Base-by-base conservation (phyloP, 2,329 filamentous ascomycete genomes). In the Parascedosporium putredinis region DNA sequence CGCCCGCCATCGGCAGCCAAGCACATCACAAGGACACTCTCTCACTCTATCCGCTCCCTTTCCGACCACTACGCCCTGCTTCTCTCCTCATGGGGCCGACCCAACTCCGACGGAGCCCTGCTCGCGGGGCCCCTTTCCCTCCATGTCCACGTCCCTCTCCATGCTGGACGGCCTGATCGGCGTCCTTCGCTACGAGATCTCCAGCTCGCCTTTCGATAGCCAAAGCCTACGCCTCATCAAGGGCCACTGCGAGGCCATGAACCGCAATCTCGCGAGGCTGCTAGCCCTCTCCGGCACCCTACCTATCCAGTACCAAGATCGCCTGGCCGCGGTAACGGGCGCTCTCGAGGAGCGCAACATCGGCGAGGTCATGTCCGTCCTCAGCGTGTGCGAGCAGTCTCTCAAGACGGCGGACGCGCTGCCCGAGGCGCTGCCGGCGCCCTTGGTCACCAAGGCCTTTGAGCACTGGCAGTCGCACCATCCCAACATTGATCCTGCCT, bases 1-100 rank as follows among this genome's bases (percentile, higher is more conserved):
- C 62, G 60, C 1, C 71, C 72, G 0, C 71, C 72, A 0, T 74
- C 72, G 0, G 71, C 70, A 0, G 67, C 70, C 0, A 61, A 59
- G 0, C 69, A 74, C 50, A 61, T 72, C 34, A 64, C 66, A 55
- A 70, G 69, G 34, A 66, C 68, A 0, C 64, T 76, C 0, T 70
- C 73, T 0, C 66, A 69, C 36, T 59, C 63, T 0, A 57, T 75
- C 2, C 64, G 67, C 8, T 63, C 64, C 0, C 52, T 75, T 1
- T 68, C 68, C 0, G 69, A 74, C 51, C 72, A 74, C 53, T 75
- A 76, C 50, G 71, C 73, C 0, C 61, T 75, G 1, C 55, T 74
- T 0, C 54, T 75, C 0, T 73, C 72, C 0, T 65, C 68, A 51
- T 72, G 70, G 68, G 62, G 60, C 4, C 60, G 62, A 1, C 24